Evolutionary conservation across 1,284 basidiomycete genomes (phyloP), one percentile per base, ranked within the genome.

Genomic region (Cryptococcus sp.): DNA sequence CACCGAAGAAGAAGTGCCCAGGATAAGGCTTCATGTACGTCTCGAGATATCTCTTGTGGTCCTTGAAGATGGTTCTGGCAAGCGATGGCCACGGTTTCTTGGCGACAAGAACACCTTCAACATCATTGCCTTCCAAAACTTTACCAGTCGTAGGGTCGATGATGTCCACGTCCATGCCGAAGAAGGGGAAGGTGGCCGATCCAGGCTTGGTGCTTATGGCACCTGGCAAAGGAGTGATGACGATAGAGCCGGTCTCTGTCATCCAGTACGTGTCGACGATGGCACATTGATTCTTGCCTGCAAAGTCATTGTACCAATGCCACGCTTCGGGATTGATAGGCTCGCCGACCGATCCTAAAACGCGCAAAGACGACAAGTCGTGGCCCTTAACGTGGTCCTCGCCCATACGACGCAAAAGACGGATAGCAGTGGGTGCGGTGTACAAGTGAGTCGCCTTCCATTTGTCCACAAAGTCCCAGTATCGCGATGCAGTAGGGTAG

Each of bases 251-350:
- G 0, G 94, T 98, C 82, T 99, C 95, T 3, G 95, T 99, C 85
- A 98, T 95, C 88, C 91, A 94, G 81, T 89, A 94, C 1, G 92
- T 93, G 79, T 98, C 95, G 59, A 98, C 93, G 67, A 99, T 90
- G 17, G 95, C 93, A 73, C 93, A 96, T 79, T 98, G 83, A 64
- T 82, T 83, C 70, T 86, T 85, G 30, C 95, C 96, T 57, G 97
- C 93, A 74, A 92, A 86, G 72, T 97, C 92, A 79, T 79, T 77
- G 82, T 95, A 97, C 95, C 95, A 98, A 73, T 94, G 86, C 95
- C 96, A 98, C 4, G 95, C 96, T 78, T 98, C 95, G 27, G 95
- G 94, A 81, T 98, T 98, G 83, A 99, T 98, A 6, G 96, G 96
- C 81, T 99, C 95, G 54, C 95, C 96, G 55, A 99, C 95, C 58